A percentile compares a stretch with the other conserved stretches of the same genome.
These are phyloP conservation scores for Vitis rotundifolia DNA, from an alignment of 164 flowering plant genomes.

Conservation along the genomic window DNA sequence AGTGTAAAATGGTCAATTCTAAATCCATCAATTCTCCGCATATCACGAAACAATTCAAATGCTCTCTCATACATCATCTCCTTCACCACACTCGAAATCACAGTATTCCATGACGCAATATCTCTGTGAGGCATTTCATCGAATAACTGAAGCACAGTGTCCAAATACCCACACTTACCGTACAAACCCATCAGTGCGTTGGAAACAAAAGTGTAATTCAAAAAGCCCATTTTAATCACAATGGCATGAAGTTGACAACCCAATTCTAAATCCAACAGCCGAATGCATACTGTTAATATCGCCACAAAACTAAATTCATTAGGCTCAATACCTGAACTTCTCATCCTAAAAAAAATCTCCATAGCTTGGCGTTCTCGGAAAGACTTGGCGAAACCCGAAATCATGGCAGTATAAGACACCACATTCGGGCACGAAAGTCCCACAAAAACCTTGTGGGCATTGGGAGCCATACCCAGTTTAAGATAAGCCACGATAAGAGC, in stretches of 20 bases:
- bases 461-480: constrained; percentile 40
- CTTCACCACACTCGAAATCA: constrained; percentile 58
- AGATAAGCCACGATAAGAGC: constrained; percentile 54
- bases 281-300: constrained; percentile 67
- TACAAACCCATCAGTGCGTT: constrained; percentile 74
- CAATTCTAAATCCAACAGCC: constrained; percentile 37
- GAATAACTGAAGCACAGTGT: constrained; percentile 51
- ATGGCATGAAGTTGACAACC: constrained; percentile 69
- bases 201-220: constrained; percentile 45
- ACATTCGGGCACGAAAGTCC: constrained; percentile 51
- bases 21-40: constrained; percentile 39
- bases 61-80: constrained; percentile 46
- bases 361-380: constrained; percentile 48
- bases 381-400: constrained; percentile 67
- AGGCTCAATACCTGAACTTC: constrained; percentile 61
- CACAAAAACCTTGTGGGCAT: constrained; percentile 45
- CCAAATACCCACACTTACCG: constrained; percentile 42
- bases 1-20: constrained; percentile 58
- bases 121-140: constrained; percentile 69
- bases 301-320: constrained; percentile 76
- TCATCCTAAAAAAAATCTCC: constrained; percentile 59
- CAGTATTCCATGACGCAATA: constrained; percentile 74
- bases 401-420: constrained; percentile 58
- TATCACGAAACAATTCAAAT: constrained; percentile 51
- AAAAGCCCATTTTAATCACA: constrained; percentile 45